Evolutionary conservation across 2,329 filamentous ascomycete species (phyloP), one percentile per base, ranked within the genome.

Genomic region (Tympanopsis confertula): DNA sequence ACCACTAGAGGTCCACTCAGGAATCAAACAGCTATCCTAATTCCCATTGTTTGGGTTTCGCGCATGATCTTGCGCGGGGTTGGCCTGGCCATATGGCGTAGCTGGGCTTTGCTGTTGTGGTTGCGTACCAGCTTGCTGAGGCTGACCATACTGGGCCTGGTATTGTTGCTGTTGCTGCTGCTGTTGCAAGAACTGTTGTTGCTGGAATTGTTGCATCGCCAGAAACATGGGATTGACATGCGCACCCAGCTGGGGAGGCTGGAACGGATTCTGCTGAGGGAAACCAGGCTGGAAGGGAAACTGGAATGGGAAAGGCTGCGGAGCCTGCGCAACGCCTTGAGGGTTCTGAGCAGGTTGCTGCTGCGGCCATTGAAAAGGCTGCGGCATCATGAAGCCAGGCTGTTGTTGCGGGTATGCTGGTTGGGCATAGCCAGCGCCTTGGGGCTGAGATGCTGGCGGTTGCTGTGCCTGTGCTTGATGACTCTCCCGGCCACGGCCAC

Each of bases 401-500:
- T 33, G 30, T 15, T 33, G 7, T 18, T 13, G 30, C 7, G 7
- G 30, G 15, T 33, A 33, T 10, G 12, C 7, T 7, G 30, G 30
- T 18, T 33, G 30, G 12, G 12, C 7, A 18, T 33, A 13, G 15
- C 7, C 7, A 10, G n/a, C n/a, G n/a, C 17, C 7, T 18, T 7
- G 15, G 12, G 36, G 20, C 13, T 29, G 15, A 30, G 36, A 7
- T 14, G 35, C 10, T 7, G 36, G 14, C 12, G 7, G 24, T n/a
- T 29, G n/a, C n/a, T 35, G 15, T 24, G 15, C 10, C n/a, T 28
- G 18, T 7, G 12, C 10, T 24, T 28, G 35, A 24, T 53, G 22
- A 41, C 38, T 39, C 41, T 41, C 43, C 36, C 38, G 38, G 42
- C 38, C 35, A 40, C 60, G 54, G 50, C 47, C 49, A 37, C 58